Percentiles rank a stretch among this genome's conserved stretches.
These are phyloP conservation scores for Phytophthora vignae DNA, from an alignment of 352 stramenopile genomes.

Conservation along the genomic window DNA sequence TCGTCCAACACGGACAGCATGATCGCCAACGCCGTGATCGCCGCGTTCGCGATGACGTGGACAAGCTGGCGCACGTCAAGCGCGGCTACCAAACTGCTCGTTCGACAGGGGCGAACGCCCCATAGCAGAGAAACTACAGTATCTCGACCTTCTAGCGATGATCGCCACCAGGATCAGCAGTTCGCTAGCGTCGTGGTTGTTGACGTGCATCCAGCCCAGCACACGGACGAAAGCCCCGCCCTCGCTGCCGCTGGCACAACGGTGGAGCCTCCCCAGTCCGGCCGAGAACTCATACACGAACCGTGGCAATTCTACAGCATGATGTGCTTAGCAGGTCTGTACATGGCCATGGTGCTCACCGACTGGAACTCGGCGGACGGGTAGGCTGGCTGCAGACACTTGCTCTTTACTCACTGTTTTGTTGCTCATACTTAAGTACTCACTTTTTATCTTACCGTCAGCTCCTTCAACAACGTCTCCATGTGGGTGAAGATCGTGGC, in stretches of 20 bases:
- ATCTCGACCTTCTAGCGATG: not conserved
- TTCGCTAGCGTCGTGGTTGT: conserved; percentile 51
- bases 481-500: conserved; percentile 97
- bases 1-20: conserved; percentile 46
- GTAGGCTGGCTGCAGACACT: conserved; percentile 30
- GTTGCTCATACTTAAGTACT: not conserved
- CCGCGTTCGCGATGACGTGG: conserved; percentile 71
- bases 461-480: conserved; percentile 73
- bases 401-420: not conserved
- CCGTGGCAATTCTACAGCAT: conserved; percentile 96
- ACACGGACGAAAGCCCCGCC: conserved; percentile 2
- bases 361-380: conserved; percentile 92
- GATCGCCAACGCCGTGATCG: conserved; percentile 63
- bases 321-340: conserved; percentile 92
- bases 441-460: not conserved
- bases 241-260: conserved; percentile 38
- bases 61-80: conserved; percentile 77
- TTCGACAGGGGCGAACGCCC: conserved; percentile 34
- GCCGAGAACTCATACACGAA: conserved; percentile 56
- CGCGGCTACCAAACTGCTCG: conserved; percentile 66
- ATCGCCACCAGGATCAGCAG: conserved; percentile 6
- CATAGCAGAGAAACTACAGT: not conserved
- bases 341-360: conserved; percentile 96
- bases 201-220: conserved; percentile 50
- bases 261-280: conserved; percentile 52